Conservation (phyloP, 257 asterid genomes). For the Dorcoceras hygrometricum region DNA sequence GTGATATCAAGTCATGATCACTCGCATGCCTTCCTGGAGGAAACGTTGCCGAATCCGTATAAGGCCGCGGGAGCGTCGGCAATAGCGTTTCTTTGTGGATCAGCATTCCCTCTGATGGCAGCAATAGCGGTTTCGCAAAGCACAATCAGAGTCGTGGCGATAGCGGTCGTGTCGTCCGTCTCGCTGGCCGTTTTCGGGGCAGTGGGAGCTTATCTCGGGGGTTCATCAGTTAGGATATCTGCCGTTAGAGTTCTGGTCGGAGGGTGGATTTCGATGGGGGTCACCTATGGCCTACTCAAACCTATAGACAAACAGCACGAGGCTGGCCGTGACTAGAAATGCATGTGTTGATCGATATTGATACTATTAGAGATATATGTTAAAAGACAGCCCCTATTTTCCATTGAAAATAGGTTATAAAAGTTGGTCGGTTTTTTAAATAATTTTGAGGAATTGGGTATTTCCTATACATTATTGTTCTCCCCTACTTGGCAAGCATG, state of each 20-base stretch:
- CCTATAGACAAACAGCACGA: slow-evolving; percentile 38
- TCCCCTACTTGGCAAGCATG: too few relatives aligned
- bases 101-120: slow-evolving; percentile 44
- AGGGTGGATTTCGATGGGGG: slow-evolving; percentile 65
- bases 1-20: slow-evolving; percentile 26
- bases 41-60: slow-evolving; percentile 41
- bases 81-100: slow-evolving; percentile 49
- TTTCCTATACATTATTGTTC: too few relatives aligned
- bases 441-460: too few relatives aligned
- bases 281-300: slow-evolving; percentile 57
- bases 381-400: too few relatives aligned
- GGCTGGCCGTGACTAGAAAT: background rate
- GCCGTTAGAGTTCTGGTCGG: slow-evolving; percentile 52
- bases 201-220: slow-evolving; percentile 53
- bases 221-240: slow-evolving; percentile 43
- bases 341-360: too few relatives aligned
- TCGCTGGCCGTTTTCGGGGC: slow-evolving; percentile 45
- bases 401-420: too few relatives aligned
- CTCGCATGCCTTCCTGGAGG: slow-evolving; percentile 1
- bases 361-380: too few relatives aligned
- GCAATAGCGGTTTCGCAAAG: slow-evolving; percentile 31
- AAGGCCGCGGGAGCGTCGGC: slow-evolving; percentile 55
- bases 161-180: slow-evolving; percentile 37
- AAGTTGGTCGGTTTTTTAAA: too few relatives aligned
- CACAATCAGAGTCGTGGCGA: slow-evolving; percentile 26